These are phyloP conservation scores for Neonectria coccinea DNA, from an alignment of 2,329 filamentous ascomycete species.

Conservation along the genomic window DNA sequence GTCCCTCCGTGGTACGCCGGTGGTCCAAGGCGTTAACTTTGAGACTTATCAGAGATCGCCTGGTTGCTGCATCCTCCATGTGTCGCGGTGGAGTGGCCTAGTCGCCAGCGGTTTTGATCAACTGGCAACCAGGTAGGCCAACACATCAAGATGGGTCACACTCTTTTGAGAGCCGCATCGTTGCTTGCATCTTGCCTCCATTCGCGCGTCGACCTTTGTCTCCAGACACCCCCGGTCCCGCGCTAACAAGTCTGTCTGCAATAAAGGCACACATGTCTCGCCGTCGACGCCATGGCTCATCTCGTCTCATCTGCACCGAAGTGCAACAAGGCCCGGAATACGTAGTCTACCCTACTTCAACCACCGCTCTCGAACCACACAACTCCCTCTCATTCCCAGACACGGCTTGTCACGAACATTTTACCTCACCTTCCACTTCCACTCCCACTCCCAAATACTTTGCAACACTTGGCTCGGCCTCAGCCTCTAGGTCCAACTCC, in stretches of 20 bases:
- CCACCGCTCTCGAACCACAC: slow-evolving; percentile 43
- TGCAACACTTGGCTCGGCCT: neutral
- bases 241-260: slow-evolving; percentile 66
- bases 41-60: slow-evolving; percentile 58
- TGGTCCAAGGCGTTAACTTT: slow-evolving; percentile 48
- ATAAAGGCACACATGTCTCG: slow-evolving; percentile 71
- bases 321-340: slow-evolving; percentile 61
- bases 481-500: slow-evolving; percentile 9
- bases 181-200: slow-evolving; percentile 67
- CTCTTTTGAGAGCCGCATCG: slow-evolving; percentile 74
- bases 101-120: slow-evolving; percentile 73
- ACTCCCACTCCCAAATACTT: neutral
- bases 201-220: slow-evolving; percentile 53
- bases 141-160: slow-evolving; percentile 86
- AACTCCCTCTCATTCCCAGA: slow-evolving; percentile 31
- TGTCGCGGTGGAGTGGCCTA: slow-evolving; percentile 70
- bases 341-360: slow-evolving; percentile 60
- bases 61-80: slow-evolving; percentile 58
- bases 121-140: slow-evolving; percentile 90
- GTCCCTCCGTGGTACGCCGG: slow-evolving; percentile 43
- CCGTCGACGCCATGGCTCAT: slow-evolving; percentile 58
- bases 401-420: slow-evolving; percentile 14
- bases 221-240: slow-evolving; percentile 62
- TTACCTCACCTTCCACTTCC: slow-evolving; percentile 49
- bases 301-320: slow-evolving; percentile 54